Evolutionary conservation across 2,329 filamentous ascomycete genomes (phyloP).

Genomic region (Ceratocystis albifundus): DNA sequence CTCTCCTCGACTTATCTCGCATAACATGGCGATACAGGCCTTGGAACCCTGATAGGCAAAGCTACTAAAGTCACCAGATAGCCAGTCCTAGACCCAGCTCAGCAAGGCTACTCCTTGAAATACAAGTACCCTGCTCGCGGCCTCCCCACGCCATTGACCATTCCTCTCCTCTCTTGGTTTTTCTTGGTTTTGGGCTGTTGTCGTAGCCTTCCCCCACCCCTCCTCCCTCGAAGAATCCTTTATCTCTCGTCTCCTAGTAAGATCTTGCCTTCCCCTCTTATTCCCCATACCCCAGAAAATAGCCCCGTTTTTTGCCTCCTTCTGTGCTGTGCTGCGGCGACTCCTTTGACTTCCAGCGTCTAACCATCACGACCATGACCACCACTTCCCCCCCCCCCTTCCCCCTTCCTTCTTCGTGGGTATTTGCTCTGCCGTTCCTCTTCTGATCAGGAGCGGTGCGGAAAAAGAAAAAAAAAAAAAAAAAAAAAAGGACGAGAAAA

Average conservation of each 20-base stretch:
- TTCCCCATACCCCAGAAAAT: conserved; percentile 10
- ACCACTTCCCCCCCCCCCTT: no score
- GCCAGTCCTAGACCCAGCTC: not conserved
- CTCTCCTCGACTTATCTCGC: no score
- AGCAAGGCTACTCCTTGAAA: not conserved
- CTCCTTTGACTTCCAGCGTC: not conserved
- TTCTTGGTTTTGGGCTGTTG: not conserved
- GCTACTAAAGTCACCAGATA: not conserved
- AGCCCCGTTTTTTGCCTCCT: not conserved
- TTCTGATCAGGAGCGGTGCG: no score
- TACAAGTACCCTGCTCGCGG: not conserved
- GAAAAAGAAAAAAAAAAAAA: no score
- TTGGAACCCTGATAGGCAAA: not conserved
- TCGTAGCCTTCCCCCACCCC: not conserved
- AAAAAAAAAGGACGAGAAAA: not conserved
- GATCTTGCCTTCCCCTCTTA: not conserved
- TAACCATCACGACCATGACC: not conserved
- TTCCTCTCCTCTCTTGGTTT: not conserved
- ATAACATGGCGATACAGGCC: no score
- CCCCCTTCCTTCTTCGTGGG: not conserved
- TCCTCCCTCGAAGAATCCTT: not conserved
- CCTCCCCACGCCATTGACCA: not conserved
- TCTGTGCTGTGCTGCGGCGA: not conserved
- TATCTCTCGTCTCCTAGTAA: not conserved
- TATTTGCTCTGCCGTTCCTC: not conserved